Evolutionary conservation across 176 grass and related monocot species (phyloP), one percentile per base, ranked within the genome.

Genomic region (Calamus simplicifolius): DNA sequence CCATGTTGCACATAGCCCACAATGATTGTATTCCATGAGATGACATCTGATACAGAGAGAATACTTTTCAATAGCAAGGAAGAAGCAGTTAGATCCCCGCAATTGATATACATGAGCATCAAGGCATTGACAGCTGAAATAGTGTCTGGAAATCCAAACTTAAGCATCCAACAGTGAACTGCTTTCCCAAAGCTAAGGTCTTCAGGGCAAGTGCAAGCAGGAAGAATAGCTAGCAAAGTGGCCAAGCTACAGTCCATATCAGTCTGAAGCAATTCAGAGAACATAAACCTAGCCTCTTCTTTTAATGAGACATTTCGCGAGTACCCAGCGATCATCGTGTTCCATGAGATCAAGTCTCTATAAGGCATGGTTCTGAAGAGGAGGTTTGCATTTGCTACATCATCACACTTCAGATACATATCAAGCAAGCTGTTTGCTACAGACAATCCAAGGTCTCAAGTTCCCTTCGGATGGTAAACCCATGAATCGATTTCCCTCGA

Each of bases 21-120:
- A 57, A 97, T 88, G 61, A 79, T 61, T 16, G 87, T 91, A 58
- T 97, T 97, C 92, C 92, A 91, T 29, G 87, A 88, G 73, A 97
- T 27, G 25, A 82, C 63, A 80, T 97, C 92, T 14, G 83, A 85
- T 14, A 80, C 10, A 0, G 55, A 27, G 6, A 82, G 49, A 68
- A 80, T 61, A 50, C 43, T 73, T 63, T 80, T 28, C 14, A 88
- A 75, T 1, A 88, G 65, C 1, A 27, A 19, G 18, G 81, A 75
- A 52, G 87, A 59, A 64, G 70, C 58, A 23, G 48, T 35, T 63
- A 66, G 31, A 54, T 85, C 69, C 19, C 62, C 75, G 15, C 75
- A 88, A 50, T 68, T 75, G 59, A 82, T 78, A 64, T 97, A 91
- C 84, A 97, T 88, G 48, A 80, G 81, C 78, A 91, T 85, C 61